Conservation (phyloP, 768 basidiomycete species). For the Dentipellis fragilis region DNA sequence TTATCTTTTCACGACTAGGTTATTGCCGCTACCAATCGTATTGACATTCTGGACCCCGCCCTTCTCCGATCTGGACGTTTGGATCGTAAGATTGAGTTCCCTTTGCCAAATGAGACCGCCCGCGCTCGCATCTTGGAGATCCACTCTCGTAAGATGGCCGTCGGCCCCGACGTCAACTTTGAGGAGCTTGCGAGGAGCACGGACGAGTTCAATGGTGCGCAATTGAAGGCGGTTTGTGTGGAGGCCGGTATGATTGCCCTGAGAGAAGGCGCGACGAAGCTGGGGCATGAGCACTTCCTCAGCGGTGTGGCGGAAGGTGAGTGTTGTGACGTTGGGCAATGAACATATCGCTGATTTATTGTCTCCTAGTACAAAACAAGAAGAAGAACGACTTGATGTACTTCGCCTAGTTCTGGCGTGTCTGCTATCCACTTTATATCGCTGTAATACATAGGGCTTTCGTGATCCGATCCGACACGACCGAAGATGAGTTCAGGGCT, state of each 20-base stretch:
- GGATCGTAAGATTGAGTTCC: slow-evolving; percentile 98
- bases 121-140: slow-evolving; percentile 94
- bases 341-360: slow-evolving; percentile 20
- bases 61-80: slow-evolving; percentile 96
- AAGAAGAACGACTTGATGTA: slow-evolving; percentile 99
- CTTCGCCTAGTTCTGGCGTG: slow-evolving; percentile 51
- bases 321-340: slow-evolving; percentile 15
- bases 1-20: slow-evolving; percentile 41
- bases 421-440: no score
- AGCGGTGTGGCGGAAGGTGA: slow-evolving; percentile 82
- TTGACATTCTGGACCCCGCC: slow-evolving; percentile 96
- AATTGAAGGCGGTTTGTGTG: slow-evolving; percentile 95
- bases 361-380: slow-evolving; percentile 81
- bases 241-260: slow-evolving; percentile 99
- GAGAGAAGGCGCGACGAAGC: slow-evolving; percentile 80
- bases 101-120: slow-evolving; percentile 92
- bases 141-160: slow-evolving; percentile 93
- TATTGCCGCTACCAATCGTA: slow-evolving; percentile 97
- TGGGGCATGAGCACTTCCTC: slow-evolving; percentile 93
- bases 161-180: slow-evolving; percentile 83
- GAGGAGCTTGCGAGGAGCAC: slow-evolving; percentile 95
- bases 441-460: no score
- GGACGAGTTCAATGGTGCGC: slow-evolving; percentile 97
- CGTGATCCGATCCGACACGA: no score
- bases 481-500: no score